Base-by-base conservation (phyloP, 2,329 filamentous ascomycete genomes). In the Remersonia thermophila region DNA sequence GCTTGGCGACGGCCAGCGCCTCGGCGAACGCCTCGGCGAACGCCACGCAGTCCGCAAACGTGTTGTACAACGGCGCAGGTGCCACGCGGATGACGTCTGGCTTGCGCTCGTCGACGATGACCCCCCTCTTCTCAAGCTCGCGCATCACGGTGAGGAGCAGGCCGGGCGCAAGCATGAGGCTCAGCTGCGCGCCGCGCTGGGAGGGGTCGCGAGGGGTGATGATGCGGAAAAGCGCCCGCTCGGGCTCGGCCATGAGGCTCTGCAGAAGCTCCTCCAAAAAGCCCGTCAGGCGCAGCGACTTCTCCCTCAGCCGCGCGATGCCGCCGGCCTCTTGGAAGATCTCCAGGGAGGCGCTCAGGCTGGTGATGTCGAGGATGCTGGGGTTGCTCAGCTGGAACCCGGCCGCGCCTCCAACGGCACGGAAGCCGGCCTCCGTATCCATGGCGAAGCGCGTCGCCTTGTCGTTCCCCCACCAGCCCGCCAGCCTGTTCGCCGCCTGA, bases 401-500 rank as follows among this genome's bases (percentile, higher is more conserved):
- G 8, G 74, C 77, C 1, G 83, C 83, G 14, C 83, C 82, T 3
- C 70, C 62, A 33, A 81, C 80, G 3, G 83, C 81, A 10, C 72
- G 60, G 54, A 86, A 86, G 5, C 20, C 20, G 20, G 9, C 20
- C 55, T 67, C 53, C 33, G 79, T 85, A n/a, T 73, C 70, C 83
- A 87, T 87, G n/a, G 63, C 61, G 55, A 89, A 87, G 3, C 83
- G 66, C 20, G 67, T 74, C 30, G 56, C 55, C 50, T 82, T 83
- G 54, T 80, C 73, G 39, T 75, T 79, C 18, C 82, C 82, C 81
- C 82, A 89, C 83, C 83, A 89, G 9, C 83, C 83, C n/a, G 74
- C 69, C 8, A 87, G 58, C 10, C 81, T 67, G 31, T 73, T 73
- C 4, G 47, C 45, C 45, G 63, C 65, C 6, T 53, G 56, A 9